Evolutionary conservation across 1,139 yeast genomes (phyloP), one percentile per base, ranked within the genome.

Genomic region (Yamadazyma diospyri): DNA sequence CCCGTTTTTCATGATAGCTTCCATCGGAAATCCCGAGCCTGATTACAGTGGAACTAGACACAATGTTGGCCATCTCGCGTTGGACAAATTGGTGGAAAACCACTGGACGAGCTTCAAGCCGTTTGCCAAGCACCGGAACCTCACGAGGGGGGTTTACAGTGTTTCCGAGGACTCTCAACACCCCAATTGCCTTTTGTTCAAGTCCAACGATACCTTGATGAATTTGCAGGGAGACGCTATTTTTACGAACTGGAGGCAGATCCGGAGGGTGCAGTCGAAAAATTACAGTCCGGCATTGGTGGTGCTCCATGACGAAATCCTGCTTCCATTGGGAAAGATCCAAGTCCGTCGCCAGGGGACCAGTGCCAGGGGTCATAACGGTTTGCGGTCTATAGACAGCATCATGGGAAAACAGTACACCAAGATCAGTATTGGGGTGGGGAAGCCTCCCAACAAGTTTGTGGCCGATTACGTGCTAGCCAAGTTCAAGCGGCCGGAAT

Each of bases 11-110:
- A 49, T 72, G 42, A 47, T 78, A 7, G 76, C 80, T 5, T 83
- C 92, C 0, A 62, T 87, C 3, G 95, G 95, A 0, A 87, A 87
- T 49, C 95, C 95, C 0, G 87, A 80, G 34, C 69, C 77, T 0
- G 57, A 64, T 30, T 84, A 74, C 46, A 55, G 57, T 11, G 65
- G 65, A 5, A 83, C 95, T 0, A 64, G 95, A 29, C 96, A 87
- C 50, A 85, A 80, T 41, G 85, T 81, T 0, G 96, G 95, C 2
- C 86, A 81, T 47, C 53, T 64, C 34, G 63, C 78, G 18, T 47
- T 76, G 35, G 64, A 68, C 30, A 51, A 45, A 43, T 40, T 71
- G 10, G 50, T 54, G 3, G 43, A 46, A 3, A 41, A 46, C 7
- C 46, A 49, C 34, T 57, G 66, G 66, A 41, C 30, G 3, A 30